phyloP scores from a whole-genome alignment of 768 basidiomycete genomes.

The Leucocoprinus sp. region DNA sequence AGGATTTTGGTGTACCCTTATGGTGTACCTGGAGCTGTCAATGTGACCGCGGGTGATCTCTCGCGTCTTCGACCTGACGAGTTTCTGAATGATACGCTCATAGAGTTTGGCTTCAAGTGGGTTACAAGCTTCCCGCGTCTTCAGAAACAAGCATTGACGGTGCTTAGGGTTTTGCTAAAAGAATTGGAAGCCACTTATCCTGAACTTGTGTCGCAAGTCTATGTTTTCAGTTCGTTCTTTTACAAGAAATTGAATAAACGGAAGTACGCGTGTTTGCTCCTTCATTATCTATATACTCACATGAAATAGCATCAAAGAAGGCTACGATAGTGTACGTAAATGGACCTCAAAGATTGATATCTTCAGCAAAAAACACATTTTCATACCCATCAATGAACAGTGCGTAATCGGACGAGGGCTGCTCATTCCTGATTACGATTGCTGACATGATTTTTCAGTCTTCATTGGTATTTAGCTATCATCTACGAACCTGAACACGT shows the following conservation, averaged over 20 bases:
- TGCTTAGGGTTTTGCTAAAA: constrained; percentile 60
- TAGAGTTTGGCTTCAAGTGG: constrained; percentile 93
- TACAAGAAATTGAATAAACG: constrained; percentile 86
- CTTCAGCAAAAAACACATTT: constrained; percentile 86
- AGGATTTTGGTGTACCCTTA: constrained; percentile 78
- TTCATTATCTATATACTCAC: constrained; percentile 3
- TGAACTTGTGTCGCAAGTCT: constrained; percentile 60
- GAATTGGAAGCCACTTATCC: constrained; percentile 48
- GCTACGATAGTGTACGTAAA: constrained; percentile 80
- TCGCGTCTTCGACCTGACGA: constrained; percentile 68
- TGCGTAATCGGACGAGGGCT: constrained; percentile 27
- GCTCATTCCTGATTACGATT: not conserved
- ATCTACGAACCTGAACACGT: constrained; percentile 75
- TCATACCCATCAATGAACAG: constrained; percentile 97
- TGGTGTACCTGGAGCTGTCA: constrained; percentile 63
- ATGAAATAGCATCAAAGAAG: constrained; percentile 39
- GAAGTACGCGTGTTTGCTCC: constrained; percentile 32
- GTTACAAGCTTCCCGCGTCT: constrained; percentile 18
- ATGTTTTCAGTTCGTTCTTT: constrained; percentile 97
- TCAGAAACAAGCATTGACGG: too few species aligned
- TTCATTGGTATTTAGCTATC: constrained; percentile 97
- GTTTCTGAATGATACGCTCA: constrained; percentile 92
- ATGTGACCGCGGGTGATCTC: constrained; percentile 73
- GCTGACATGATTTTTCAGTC: constrained; percentile 31
- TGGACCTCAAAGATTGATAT: constrained; percentile 90